Evolutionary conservation across 1,284 basidiomycete species (phyloP), one percentile per base, ranked within the genome.

Genomic region (Malassezia dermatis): DNA sequence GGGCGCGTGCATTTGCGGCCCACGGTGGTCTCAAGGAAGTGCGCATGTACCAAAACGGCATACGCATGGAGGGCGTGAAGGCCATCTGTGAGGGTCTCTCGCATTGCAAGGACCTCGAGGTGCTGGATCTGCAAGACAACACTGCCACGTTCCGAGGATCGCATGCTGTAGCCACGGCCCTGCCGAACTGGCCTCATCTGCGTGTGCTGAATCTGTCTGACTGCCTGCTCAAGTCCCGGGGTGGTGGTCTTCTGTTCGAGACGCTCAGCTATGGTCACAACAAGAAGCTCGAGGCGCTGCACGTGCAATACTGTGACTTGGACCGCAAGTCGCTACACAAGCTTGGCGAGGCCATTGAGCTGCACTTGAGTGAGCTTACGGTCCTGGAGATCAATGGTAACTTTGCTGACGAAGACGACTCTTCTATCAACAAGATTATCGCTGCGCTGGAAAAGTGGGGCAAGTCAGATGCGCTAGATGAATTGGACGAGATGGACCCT

Each of bases 51-150:
- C 91, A 98, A 79, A 96, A 98, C 71, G 94, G 91, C 2, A 96
- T 99, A 67, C 81, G 91, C 62, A 89, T 89, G 85, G 85, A 86
- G 60, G 93, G 94, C 7, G 86, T 95, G 68, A 81, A 81, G n/a
- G 81, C 83, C 13, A 81, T 98, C 41, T 86, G 86, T 21, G 56
- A 62, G 24, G 93, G 90, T 2, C 77, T 98, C 40, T 75, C 83
- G 13, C 79, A 83, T 52, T 88, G 86, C 73, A 77, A 79, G 1
- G 77, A 79, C 44, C 78, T 98, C 53, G 80, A 84, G 71, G 78
- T 84, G 58, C 81, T 98, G 66, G 91, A 98, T 78, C 77, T 98
- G 49, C 89, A 95, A 76, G 93, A 98, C 77, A 98, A 98, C 78
- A 91, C 90, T 0, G 88, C 90, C 64, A 88, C 86, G 23, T 75